Base-by-base conservation (phyloP, 352 stramenopile genomes). In the Phytophthora fragariaefolia region DNA sequence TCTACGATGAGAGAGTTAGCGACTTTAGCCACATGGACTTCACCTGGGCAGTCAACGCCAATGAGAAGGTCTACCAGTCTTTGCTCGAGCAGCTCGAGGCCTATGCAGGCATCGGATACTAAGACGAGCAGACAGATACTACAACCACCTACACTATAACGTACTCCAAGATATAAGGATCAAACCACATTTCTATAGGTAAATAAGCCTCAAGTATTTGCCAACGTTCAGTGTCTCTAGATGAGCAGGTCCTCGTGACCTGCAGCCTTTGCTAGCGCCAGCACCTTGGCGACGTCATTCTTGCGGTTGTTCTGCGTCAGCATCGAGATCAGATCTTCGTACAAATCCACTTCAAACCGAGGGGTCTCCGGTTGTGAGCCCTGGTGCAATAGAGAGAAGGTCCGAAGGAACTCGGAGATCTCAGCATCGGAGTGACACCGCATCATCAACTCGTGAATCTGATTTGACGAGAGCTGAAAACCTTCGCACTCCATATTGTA, bases 401-500 rank as follows among this genome's bases (percentile, higher is more conserved):
- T 90, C 5, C 64, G 77, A 18, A 89, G 38, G 45, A 91, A 80
- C 76, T 89, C 79, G 1, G 50, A 52, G 28, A 87, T 71, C 61
- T 94, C 86, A 1, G 64, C 32, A 20, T 78, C 66, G 15, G 77
- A 83, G 22, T 79, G 69, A 47, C 77, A 87, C 4, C 68, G 74
- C 20, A 63, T 53, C 46, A 90, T 77, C 24, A 94, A 67, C 38
- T 63, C 71, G 30, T 79, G 73, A 58, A 92, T 59, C 53, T 91
- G 80, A 12, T 67, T 56, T 0, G 77, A 77, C 13, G 74, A 80
- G 18, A 94, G 58, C 20, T 64, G 53, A 38, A 86, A 82, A 26
- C 86, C 86, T 48, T 94, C 86, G 61, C 86, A 94, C 54, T 94
- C 86, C 86, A 94, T 94, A 54, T 94, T 89, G 71, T 89, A 92